phyloP scores from a whole-genome alignment of 169 alveolate genomes.

The Plasmodium fragile region DNA sequence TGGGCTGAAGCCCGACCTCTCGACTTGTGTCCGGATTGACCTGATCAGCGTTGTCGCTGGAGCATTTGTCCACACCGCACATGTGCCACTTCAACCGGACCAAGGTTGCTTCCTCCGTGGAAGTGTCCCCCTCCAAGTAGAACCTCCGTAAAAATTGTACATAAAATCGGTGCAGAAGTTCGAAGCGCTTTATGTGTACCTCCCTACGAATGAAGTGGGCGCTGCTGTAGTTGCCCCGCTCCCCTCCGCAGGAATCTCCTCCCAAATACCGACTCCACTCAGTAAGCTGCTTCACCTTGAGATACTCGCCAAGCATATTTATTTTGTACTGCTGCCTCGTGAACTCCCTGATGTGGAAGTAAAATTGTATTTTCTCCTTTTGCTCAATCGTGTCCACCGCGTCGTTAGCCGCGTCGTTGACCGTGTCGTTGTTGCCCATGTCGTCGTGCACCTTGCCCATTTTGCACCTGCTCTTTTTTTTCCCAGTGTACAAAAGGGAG shows the following conservation, averaged over 20 bases:
- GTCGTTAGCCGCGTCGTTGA: no score
- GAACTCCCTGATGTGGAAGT: conserved; percentile 18
- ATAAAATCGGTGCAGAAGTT: not conserved
- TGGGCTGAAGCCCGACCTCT: not conserved
- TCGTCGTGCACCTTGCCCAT: not conserved
- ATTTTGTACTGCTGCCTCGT: conserved; percentile 76
- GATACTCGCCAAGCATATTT: conserved; percentile 24
- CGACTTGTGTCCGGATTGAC: not conserved
- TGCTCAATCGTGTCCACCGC: not conserved
- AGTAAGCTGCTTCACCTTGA: not conserved
- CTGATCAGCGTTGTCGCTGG: not conserved
- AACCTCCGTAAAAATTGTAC: not conserved
- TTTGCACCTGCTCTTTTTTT: not conserved
- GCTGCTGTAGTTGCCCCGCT: not conserved
- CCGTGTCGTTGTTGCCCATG: no score
- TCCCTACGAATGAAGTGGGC: not conserved
- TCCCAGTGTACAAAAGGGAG: not conserved
- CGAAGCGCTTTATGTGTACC: not conserved
- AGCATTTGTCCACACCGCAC: not conserved
- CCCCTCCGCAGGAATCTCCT: not conserved
- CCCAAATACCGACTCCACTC: not conserved
- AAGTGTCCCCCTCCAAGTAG: not conserved
- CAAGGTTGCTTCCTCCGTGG: not conserved
- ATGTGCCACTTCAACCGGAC: not conserved
- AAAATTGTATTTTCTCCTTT: conserved; percentile 6